Evolutionary conservation across 2,329 filamentous ascomycete genomes (phyloP), one percentile per base, ranked within the genome.

Genomic region (Thielaviopsis ethacetica): DNA sequence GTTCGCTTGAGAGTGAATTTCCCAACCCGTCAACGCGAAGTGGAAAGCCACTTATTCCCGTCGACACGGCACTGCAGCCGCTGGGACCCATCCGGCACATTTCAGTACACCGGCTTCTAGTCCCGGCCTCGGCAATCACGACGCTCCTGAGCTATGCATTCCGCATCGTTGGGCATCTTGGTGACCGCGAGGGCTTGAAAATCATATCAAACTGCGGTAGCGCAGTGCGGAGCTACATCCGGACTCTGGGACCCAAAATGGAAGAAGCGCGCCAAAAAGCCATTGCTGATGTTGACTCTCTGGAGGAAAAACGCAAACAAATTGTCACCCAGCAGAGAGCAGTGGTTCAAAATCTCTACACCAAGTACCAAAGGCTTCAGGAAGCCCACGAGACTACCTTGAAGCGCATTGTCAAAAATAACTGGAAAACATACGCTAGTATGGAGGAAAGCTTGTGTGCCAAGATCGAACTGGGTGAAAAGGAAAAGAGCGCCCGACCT

Each of bases 31-130:
- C 17, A 10, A 56, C 59, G 4, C 47, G 26, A 26, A 27, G n/a
- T 2, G 41, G 21, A 15, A 30, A 51, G 17, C 17, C 19, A 9
- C 6, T 21, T 13, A 54, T 61, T n/a, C 47, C 56, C 12, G 56
- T 53, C 9, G 30, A 53, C 26, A 12, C 34, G 34, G 59, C 56
- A 1, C 38, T 61, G 6, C 44, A 49, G 3, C 57, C 59, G 7
- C 50, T 61, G 17, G 41, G 21, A 5, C 54, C 59, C 15, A 54
- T 61, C 9, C 59, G 59, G 10, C 56, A 61, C 21, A 61, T 61
- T 41, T 53, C 59, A 9, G 59, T 61, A 10, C 59, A 61, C 22
- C 41, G 59, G 15, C 52, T 58, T 38, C 53, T 53, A 3, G 54
- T 61, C 2, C 15, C 56, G 17, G 56, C 59, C 4, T 52, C 58